These are phyloP conservation scores for Triticum timopheevii DNA, from an alignment of 176 grass and related monocot species.

Conservation along the genomic window DNA sequence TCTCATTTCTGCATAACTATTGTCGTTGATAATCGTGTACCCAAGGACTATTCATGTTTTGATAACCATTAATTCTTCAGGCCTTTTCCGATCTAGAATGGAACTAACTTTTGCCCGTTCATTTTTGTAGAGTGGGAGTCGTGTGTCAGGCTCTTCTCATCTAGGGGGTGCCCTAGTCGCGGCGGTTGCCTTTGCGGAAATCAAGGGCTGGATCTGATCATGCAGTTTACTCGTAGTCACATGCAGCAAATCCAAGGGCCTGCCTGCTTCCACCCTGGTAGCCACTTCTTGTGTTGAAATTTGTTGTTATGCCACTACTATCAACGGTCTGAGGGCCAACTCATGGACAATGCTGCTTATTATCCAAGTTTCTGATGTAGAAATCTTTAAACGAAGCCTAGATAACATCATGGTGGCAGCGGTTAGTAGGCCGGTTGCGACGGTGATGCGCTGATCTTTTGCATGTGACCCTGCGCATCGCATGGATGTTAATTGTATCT, in stretches of 20 bases:
- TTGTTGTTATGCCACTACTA: neutral
- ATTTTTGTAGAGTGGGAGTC: slow-evolving; percentile 41
- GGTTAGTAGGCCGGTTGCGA: too few relatives aligned
- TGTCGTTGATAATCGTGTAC: too few relatives aligned
- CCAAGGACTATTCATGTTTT: neutral
- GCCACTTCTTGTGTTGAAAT: neutral
- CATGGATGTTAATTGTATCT: too few relatives aligned
- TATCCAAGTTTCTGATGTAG: neutral
- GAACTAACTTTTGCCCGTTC: neutral
- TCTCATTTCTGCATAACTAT: too few relatives aligned
- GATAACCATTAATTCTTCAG: neutral
- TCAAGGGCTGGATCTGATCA: slow-evolving; percentile 63
- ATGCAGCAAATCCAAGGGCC: neutral
- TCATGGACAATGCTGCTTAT: neutral
- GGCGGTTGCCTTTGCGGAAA: slow-evolving; percentile 42
- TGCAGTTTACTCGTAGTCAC: neutral
- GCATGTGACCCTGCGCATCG: too few relatives aligned
- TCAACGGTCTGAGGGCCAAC: neutral
- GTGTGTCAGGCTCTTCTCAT: slow-evolving; percentile 60
- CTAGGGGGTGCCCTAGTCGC: slow-evolving; percentile 68
- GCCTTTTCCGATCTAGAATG: slow-evolving; percentile 7
- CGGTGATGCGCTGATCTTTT: too few relatives aligned
- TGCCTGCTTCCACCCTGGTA: neutral
- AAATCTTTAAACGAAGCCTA: neutral
- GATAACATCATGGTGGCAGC: neutral